A percentile compares a stretch with the other conserved stretches of the same genome.
Evolutionary conservation across 1,139 yeast genomes (phyloP).

Genomic region (Taphrina sp.): DNA sequence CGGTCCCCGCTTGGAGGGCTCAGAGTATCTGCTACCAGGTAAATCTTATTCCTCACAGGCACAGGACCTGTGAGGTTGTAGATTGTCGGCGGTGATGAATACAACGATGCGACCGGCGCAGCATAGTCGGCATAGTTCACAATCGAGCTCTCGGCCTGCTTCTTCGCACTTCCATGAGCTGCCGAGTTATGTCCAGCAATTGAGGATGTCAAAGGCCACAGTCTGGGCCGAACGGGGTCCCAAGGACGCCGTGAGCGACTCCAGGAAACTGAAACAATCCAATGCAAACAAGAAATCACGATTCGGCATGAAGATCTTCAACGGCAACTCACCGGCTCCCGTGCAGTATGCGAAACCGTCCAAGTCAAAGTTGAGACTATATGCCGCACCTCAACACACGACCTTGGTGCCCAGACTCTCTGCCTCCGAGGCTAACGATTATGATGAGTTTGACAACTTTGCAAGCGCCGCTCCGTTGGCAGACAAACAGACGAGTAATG

Average conservation of each 20-base stretch:
- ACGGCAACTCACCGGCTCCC: not conserved
- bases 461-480: slow-evolving; percentile 9
- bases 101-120: not conserved
- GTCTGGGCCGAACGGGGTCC: slow-evolving; percentile 36
- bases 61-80: not conserved
- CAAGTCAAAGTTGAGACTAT: slow-evolving; percentile 20
- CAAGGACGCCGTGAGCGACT: slow-evolving; percentile 24
- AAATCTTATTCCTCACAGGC: not conserved
- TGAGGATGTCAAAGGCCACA: slow-evolving; percentile 34
- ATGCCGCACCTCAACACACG: slow-evolving; percentile 35
- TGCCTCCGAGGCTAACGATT: slow-evolving; percentile 34
- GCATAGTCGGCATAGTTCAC: slow-evolving; percentile 12
- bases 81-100: not conserved
- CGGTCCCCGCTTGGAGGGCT: too few relatives aligned
- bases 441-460: slow-evolving; percentile 30
- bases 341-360: slow-evolving; percentile 14
- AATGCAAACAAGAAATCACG: slow-evolving; percentile 16
- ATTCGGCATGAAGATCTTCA: slow-evolving; percentile 28
- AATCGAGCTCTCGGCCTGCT: slow-evolving; percentile 8
- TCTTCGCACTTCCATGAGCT: slow-evolving; percentile 1
- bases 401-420: slow-evolving; percentile 34
- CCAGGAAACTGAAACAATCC: slow-evolving; percentile 14
- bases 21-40: too few relatives aligned
- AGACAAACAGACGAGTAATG: slow-evolving; percentile 3
- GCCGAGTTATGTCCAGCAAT: slow-evolving; percentile 29